Conservation (phyloP, 2,329 filamentous ascomycete genomes). For the Colletotrichum sp. region DNA sequence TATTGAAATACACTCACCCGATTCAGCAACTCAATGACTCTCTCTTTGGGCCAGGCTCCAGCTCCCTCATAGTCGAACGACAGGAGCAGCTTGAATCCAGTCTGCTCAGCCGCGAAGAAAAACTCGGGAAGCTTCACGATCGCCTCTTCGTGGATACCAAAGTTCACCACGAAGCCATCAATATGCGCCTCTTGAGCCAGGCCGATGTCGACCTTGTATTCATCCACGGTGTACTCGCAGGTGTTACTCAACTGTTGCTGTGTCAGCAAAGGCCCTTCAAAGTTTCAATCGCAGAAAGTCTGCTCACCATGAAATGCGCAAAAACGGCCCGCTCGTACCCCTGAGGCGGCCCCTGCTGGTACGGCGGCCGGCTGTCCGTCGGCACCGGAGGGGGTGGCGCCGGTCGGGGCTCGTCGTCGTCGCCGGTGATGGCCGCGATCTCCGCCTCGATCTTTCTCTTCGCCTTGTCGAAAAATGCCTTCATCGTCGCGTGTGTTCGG, state of each 20-base stretch:
- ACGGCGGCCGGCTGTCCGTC: neutral
- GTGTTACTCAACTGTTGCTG: conserved; percentile 15
- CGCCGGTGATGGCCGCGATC: conserved; percentile 15
- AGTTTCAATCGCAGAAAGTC: neutral
- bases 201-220: conserved; percentile 15
- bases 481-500: conserved; percentile 1
- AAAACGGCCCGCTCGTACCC: conserved; percentile 10
- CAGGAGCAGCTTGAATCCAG: conserved; percentile 18
- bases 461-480: conserved; percentile 16
- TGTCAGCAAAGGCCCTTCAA: neutral
- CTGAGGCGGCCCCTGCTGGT: neutral
- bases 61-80: conserved; percentile 20
- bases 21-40: conserved; percentile 10
- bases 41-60: conserved; percentile 13
- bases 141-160: conserved; percentile 20
- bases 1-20: neutral
- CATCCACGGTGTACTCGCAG: conserved; percentile 3
- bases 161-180: conserved; percentile 19
- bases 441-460: conserved; percentile 19
- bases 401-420: conserved; percentile 9
- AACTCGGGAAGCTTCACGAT: conserved; percentile 13
- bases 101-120: conserved; percentile 14
- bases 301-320: conserved; percentile 18
- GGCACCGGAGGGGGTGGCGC: neutral
- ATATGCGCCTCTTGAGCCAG: conserved; percentile 20